Percentiles rank a stretch among this genome's conserved stretches.
Evolutionary conservation across 2,329 filamentous ascomycete species (phyloP).

Genomic region (Juglanconis oblonga): DNA sequence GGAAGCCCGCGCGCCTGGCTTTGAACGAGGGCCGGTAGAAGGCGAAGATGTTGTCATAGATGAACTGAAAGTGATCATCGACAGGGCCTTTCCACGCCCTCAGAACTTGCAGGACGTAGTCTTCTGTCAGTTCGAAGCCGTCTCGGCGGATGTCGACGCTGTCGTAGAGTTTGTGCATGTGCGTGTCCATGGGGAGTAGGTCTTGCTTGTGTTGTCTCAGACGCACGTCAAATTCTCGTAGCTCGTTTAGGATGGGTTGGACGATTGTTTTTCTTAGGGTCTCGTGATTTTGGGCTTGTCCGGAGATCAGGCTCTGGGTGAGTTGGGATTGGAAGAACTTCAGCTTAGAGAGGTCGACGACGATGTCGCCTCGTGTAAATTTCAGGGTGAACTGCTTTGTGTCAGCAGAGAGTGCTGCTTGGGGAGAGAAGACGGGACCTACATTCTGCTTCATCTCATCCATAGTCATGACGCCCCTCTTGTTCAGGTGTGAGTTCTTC

Average conservation of each 20-base stretch:
- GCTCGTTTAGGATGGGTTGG: constrained; percentile 21
- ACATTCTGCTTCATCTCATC: constrained; percentile 68
- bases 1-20: constrained; percentile 6
- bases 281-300: constrained; percentile 1
- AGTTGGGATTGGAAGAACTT: constrained; percentile 62
- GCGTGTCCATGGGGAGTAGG: not conserved
- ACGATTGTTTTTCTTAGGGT: constrained; percentile 11
- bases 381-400: constrained; percentile 68
- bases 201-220: not conserved
- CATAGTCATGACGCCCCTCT: constrained; percentile 69
- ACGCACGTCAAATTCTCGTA: constrained; percentile 13
- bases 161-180: not conserved
- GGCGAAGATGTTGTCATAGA: constrained; percentile 12
- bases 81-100: constrained; percentile 14
- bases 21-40: constrained; percentile 7
- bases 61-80: constrained; percentile 15
- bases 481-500: constrained; percentile 27
- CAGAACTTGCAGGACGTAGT: constrained; percentile 17
- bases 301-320: constrained; percentile 9
- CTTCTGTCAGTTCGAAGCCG: not conserved
- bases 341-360: constrained; percentile 77
- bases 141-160: not conserved
- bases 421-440: constrained; percentile 29
- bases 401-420: constrained; percentile 23
- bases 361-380: constrained; percentile 88